A percentile compares a stretch with the other conserved stretches of the same genome.
phyloP scores from a whole-genome alignment of 2,329 filamentous ascomycete genomes.

The Pseudogymnoascus sp. region DNA sequence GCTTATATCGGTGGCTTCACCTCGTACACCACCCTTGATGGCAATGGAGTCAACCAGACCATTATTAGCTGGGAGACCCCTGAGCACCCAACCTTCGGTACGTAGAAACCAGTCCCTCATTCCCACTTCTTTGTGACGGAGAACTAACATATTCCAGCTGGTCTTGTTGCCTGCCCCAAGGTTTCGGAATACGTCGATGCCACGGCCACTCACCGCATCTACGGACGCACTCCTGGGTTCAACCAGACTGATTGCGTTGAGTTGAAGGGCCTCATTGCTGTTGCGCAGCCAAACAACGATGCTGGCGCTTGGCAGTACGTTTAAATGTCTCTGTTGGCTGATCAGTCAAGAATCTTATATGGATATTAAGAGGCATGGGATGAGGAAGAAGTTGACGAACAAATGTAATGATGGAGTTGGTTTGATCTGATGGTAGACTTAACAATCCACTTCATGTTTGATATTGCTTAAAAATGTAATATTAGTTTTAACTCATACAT shows the following conservation, averaged over 20 bases:
- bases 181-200: constrained; percentile 14
- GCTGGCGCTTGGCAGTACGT: constrained; percentile 34
- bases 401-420: neutral
- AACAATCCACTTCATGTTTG: neutral
- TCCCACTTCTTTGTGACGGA: constrained; percentile 21
- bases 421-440: neutral
- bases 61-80: constrained; percentile 5
- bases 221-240: constrained; percentile 23
- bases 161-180: constrained; percentile 25
- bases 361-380: neutral
- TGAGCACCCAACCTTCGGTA: neutral
- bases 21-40: constrained; percentile 19
- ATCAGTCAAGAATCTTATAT: neutral
- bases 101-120: constrained; percentile 19
- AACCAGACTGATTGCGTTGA: constrained; percentile 26
- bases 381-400: constrained; percentile 11
- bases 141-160: constrained; percentile 21
- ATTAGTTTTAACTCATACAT: neutral
- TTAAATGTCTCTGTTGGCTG: constrained; percentile 16
- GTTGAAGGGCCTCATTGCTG: constrained; percentile 26
- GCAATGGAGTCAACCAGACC: neutral
- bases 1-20: constrained; percentile 42
- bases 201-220: constrained; percentile 22
- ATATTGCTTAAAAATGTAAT: neutral
- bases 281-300: constrained; percentile 21